Percentiles rank a stretch among this genome's conserved stretches.
Conservation (phyloP, 306 rosid genomes). For the Mucuna pruriens region DNA sequence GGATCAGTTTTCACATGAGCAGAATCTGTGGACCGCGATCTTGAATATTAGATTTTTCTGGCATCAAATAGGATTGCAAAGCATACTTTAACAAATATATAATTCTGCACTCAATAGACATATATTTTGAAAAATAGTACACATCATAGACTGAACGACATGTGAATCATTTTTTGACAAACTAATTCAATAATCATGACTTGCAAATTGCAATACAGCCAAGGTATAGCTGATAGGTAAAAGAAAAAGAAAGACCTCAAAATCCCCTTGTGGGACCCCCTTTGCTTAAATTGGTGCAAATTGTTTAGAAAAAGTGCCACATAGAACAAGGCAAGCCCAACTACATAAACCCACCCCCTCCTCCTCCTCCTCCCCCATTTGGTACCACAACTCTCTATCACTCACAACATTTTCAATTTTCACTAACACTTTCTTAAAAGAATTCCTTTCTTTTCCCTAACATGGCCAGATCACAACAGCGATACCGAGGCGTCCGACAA, state of each 20-base stretch:
- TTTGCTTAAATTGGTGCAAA: conserved; percentile 51
- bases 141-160: conserved; percentile 32
- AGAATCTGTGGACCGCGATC: conserved; percentile 49
- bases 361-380: conserved; percentile 36
- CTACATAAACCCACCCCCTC: conserved; percentile 59
- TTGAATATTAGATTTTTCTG: conserved; percentile 47
- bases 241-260: conserved; percentile 36
- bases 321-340: conserved; percentile 46
- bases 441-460: conserved; percentile 42
- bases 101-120: background rate
- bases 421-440: conserved; percentile 45
- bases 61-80: conserved; percentile 29
- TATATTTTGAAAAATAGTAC: conserved; percentile 20
- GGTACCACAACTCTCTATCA: conserved; percentile 29
- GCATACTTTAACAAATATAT: background rate
- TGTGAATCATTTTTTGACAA: conserved; percentile 52
- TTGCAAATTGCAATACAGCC: conserved; percentile 47
- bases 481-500: conserved; percentile 95
- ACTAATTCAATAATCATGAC: conserved; percentile 40
- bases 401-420: conserved; percentile 47
- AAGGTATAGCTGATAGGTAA: conserved; percentile 47
- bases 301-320: conserved; percentile 35
- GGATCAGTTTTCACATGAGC: conserved; percentile 58
- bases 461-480: conserved; percentile 95
- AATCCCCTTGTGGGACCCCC: conserved; percentile 59